Evolutionary conservation across 768 basidiomycete genomes (phyloP).

Genomic region (Phlegmacium glaucopus): DNA sequence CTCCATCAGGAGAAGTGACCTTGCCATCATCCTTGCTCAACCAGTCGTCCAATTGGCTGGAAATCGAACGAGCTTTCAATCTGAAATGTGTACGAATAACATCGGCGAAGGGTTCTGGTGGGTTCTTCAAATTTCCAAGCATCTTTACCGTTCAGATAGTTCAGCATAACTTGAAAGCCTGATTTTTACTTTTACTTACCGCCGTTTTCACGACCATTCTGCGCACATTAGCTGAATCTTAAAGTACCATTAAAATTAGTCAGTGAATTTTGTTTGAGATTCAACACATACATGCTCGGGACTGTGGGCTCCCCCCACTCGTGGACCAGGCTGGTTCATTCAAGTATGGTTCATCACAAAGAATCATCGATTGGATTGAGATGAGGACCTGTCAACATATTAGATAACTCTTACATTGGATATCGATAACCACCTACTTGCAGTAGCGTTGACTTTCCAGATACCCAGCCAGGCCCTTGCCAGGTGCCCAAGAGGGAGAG

Average conservation of each 20-base stretch:
- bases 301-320: slow-evolving; percentile 69
- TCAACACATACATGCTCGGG: slow-evolving; percentile 62
- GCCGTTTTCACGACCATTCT: slow-evolving; percentile 91
- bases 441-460: slow-evolving; percentile 85
- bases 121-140: slow-evolving; percentile 77
- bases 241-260: background rate
- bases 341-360: slow-evolving; percentile 90
- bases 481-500: slow-evolving; percentile 89
- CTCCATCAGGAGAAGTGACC: slow-evolving; percentile 53
- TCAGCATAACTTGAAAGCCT: background rate
- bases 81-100: slow-evolving; percentile 90
- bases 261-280: background rate
- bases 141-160: slow-evolving; percentile 46
- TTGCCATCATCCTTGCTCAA: slow-evolving; percentile 71
- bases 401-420: slow-evolving; percentile 29
- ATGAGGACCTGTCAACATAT: slow-evolving; percentile 77
- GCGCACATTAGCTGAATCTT: slow-evolving; percentile 90
- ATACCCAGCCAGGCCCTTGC: slow-evolving; percentile 90
- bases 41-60: slow-evolving; percentile 78
- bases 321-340: slow-evolving; percentile 90
- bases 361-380: slow-evolving; percentile 95
- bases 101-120: slow-evolving; percentile 83
- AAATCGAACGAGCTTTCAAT: slow-evolving; percentile 71
- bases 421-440: slow-evolving; percentile 49
- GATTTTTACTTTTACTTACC: slow-evolving; percentile 36